Evolutionary conservation across 495 filamentous ascomycete species (phyloP), one percentile per base, ranked within the genome.

Genomic region (Penicillium salamii): DNA sequence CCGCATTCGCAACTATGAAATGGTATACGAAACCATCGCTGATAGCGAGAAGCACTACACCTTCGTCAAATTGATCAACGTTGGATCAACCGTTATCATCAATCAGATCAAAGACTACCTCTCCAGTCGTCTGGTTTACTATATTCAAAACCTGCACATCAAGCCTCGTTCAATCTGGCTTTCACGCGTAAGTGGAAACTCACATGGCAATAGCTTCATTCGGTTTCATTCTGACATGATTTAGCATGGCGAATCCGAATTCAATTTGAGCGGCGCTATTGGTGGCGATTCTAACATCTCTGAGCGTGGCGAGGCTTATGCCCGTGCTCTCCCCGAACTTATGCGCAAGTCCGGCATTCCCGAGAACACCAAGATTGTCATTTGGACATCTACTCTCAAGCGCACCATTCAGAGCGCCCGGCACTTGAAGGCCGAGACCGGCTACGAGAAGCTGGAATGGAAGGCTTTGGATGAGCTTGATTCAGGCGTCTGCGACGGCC

Each of bases 391-490:
- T 1, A 98, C 93, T 0, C 78, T 97, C 19, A 87, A 85, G 63
- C 88, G 93, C 43, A 98, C 93, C 2, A 96, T 93, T 60, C 86
- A 90, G 50, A 96, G 91, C 0, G 92, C 91, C 9, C 84, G 87
- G 28, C 87, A 86, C 63, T 79, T 98, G 3, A 70, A 70, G 24
- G 65, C 67, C 0, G 72, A 76, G 21, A 83, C 85, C 2, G 77
- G 83, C 37, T 96, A 87, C 63, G 88, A 91, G 57, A 93, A 95
- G 68, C 80, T 97, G 26, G 89, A 96, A 68, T 98, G 93, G 93
- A 98, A 98, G 72, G 93, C 93, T 7, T 80, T 98, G 3, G 93
- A 98, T 66, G 93, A 98, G 71, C 85, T 98, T 9, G 93, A 98
- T 65, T 90, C 89, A 1, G 93, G 93, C 23, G 89, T 97, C 19